These are phyloP conservation scores for Odontarrhena argentea DNA, from an alignment of 345 rosid genomes.

Conservation along the genomic window DNA sequence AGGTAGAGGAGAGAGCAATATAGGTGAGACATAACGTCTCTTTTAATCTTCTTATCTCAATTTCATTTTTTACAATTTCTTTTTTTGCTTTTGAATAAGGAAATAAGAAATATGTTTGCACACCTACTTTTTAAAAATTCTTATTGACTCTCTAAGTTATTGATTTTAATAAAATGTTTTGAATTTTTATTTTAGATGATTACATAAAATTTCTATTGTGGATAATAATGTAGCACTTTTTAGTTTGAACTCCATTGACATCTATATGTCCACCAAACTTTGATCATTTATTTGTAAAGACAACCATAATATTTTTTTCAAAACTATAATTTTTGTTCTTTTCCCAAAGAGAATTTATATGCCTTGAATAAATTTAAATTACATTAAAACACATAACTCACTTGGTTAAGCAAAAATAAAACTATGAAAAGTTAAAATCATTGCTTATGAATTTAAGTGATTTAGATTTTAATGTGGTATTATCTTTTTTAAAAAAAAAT, in stretches of 20 bases:
- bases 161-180: constrained; percentile 13
- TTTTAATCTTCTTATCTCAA: constrained; percentile 49
- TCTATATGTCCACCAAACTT: constrained; percentile 38
- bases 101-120: constrained; percentile 13
- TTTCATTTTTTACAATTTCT: constrained; percentile 21
- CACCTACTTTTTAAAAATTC: constrained; percentile 18
- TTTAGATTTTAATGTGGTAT: no score
- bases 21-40: constrained; percentile 48
- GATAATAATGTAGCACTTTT: constrained; percentile 17
- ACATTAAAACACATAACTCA: not conserved
- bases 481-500: no score
- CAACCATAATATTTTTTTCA: constrained; percentile 4
- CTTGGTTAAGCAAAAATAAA: not conserved
- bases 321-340: no score
- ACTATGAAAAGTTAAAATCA: not conserved
- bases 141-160: not conserved
- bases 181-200: not conserved
- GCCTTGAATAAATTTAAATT: not conserved
- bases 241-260: constrained; percentile 27
- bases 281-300: constrained; percentile 38
- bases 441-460: not conserved
- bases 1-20: constrained; percentile 35
- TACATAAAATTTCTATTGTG: constrained; percentile 17
- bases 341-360: no score
- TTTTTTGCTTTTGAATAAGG: not conserved